These are phyloP conservation scores for Spencermartinsiella europaea DNA, from an alignment of 805 yeast genomes.

Conservation along the genomic window DNA sequence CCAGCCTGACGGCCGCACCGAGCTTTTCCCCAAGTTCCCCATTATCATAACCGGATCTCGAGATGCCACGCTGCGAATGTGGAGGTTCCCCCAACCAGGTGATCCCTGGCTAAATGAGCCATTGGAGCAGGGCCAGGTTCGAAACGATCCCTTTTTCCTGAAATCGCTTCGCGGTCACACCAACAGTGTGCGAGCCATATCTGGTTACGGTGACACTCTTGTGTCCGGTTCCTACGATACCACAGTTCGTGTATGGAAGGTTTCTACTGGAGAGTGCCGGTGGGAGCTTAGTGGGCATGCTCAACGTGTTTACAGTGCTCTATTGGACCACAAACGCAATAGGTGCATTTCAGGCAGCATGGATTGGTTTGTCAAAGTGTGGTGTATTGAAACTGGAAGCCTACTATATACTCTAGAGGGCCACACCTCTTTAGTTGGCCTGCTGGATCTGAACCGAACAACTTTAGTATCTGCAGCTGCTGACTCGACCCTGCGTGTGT, in stretches of 20 bases:
- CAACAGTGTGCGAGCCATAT: slow-evolving; percentile 77
- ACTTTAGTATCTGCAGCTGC: slow-evolving; percentile 93
- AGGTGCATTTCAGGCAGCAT: slow-evolving; percentile 87
- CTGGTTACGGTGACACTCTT: slow-evolving; percentile 78
- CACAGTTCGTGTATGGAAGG: slow-evolving; percentile 89
- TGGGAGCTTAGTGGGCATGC: slow-evolving; percentile 77
- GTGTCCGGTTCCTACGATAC: slow-evolving; percentile 90
- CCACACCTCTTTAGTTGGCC: slow-evolving; percentile 85
- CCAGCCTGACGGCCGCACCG: slow-evolving; percentile 54
- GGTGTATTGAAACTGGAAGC: slow-evolving; percentile 80
- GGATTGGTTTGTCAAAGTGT: slow-evolving; percentile 81
- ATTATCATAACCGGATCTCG: slow-evolving; percentile 83
- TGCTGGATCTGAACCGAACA: slow-evolving; percentile 69
- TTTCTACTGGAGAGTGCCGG: slow-evolving; percentile 65
- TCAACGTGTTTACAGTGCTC: slow-evolving; percentile 84
- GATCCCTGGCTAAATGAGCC: slow-evolving; percentile 20
- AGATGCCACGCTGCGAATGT: slow-evolving; percentile 75
- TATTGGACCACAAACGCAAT: slow-evolving; percentile 67
- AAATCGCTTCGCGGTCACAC: slow-evolving; percentile 70
- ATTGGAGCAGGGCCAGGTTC: slow-evolving; percentile 21
- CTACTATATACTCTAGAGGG: slow-evolving; percentile 71
- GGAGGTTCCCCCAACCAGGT: slow-evolving; percentile 63
- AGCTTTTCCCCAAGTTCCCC: slow-evolving; percentile 57
- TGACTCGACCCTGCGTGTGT: slow-evolving; percentile 82
- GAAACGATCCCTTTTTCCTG: slow-evolving; percentile 55